Evolutionary conservation across 148 eudicot genomes (phyloP).

Genomic region (Nepenthes mirabilis): DNA sequence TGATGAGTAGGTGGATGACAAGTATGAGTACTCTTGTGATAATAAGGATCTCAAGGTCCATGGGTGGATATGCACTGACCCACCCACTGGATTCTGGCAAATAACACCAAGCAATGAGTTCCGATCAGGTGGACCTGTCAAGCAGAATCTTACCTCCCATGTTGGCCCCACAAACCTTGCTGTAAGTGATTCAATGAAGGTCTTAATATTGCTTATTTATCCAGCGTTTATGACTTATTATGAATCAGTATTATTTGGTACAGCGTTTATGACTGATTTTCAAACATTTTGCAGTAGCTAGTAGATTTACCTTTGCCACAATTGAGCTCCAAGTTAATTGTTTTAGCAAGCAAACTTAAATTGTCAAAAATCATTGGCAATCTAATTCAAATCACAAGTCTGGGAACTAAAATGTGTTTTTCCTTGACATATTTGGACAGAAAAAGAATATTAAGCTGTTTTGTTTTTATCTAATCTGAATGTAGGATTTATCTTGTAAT

Average conservation of each 20-base stretch:
- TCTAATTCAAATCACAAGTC: too few relatives aligned
- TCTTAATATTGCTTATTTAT: neutral
- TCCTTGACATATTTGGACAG: too few relatives aligned
- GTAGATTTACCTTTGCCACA: too few relatives aligned
- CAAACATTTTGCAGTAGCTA: too few relatives aligned
- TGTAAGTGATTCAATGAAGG: slow-evolving; percentile 21
- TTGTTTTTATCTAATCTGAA: too few relatives aligned
- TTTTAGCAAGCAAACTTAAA: too few relatives aligned
- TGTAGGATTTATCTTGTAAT: too few relatives aligned
- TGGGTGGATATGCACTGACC: slow-evolving; percentile 45
- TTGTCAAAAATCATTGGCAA: too few relatives aligned
- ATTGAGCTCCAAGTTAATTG: too few relatives aligned
- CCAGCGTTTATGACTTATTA: neutral
- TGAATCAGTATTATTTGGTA: neutral
- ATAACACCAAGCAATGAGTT: slow-evolving; percentile 52
- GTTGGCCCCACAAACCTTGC: slow-evolving; percentile 56
- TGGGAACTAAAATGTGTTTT: too few relatives aligned
- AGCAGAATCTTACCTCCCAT: slow-evolving; percentile 60
- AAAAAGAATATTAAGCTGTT: too few relatives aligned
- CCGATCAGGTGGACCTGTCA: slow-evolving; percentile 48
- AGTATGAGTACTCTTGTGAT: slow-evolving; percentile 52
- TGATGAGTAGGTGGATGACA: slow-evolving; percentile 49
- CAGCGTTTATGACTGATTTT: too few relatives aligned
- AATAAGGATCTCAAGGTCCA: slow-evolving; percentile 45
- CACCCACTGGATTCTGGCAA: slow-evolving; percentile 55